Evolutionary conservation across 2,329 filamentous ascomycete genomes (phyloP), one percentile per base, ranked within the genome.

Genomic region (Botrytis cinerea): DNA sequence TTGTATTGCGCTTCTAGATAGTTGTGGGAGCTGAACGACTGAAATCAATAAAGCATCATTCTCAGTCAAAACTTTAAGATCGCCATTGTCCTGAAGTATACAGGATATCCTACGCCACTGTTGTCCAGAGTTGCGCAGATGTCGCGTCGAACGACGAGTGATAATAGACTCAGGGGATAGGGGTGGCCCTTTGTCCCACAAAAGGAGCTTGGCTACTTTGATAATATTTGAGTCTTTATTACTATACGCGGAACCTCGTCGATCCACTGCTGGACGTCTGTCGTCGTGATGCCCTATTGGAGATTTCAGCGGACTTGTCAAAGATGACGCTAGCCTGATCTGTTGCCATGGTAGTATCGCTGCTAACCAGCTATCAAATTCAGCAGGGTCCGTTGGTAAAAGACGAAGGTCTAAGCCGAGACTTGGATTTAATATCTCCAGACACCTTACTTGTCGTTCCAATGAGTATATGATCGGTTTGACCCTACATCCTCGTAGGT

Each of bases 61-160:
- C 78, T 98, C 95, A 1, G 92, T 92, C 82, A 96, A 91, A 18
- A 99, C 87, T 80, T 95, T 97, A 80, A 99, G 91, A 80, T 97
- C 93, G 73, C 96, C 96, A 78, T 97, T 97, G 80, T 98, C 96
- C 77, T 97, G 93, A 38, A 99, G 85, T 28, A 96, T 97, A 82
- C 95, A 98, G 45, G 94, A 98, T 6, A 98, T 94, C 76, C 89
- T 89, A 78, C 93, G 90, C 96, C 96, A 98, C 32, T 73, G 72
- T 18, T 91, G 88, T 5, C 86, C 86, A n/a, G 83, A 83, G 20
- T 87, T 86, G 43, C 85, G 84, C 38, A 87, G 78, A 79, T 90
- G 88, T 74, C 87, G 84, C 1, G 88, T 88, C 2, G 89, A 90
- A 3, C 88, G 85, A 38, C 77, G 77, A 35, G 77, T 74, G 68